Percentiles rank a stretch among this genome's conserved stretches.
phyloP scores from a whole-genome alignment of 2,329 filamentous ascomycete genomes.

The Trichophyton rubrum region DNA sequence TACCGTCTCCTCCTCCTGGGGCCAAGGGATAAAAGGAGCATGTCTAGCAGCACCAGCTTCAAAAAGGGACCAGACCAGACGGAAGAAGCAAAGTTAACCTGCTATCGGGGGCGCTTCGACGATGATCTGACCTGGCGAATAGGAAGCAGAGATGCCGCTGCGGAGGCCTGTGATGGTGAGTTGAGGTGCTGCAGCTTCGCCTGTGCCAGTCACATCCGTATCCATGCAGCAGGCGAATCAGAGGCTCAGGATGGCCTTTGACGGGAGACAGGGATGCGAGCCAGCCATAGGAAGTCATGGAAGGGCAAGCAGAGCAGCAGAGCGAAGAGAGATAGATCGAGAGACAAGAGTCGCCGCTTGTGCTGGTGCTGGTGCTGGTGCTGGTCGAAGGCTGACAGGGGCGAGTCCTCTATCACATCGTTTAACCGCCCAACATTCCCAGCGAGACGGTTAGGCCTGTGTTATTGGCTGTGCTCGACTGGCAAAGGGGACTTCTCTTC shows the following conservation, averaged over 20 bases:
- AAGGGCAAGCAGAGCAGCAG: too few species aligned
- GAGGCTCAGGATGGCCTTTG: background rate
- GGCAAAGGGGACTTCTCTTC: background rate
- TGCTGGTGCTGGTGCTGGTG: background rate
- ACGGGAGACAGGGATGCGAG: too few species aligned
- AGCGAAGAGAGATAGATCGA: background rate
- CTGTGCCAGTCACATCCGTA: background rate
- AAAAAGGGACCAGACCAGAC: background rate
- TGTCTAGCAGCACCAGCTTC: too few species aligned
- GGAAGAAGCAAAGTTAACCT: background rate
- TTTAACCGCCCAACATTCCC: constrained; percentile 4
- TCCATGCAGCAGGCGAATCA: background rate
- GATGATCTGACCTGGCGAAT: constrained; percentile 1
- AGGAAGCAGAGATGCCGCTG: background rate
- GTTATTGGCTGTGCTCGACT: background rate
- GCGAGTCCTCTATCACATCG: background rate
- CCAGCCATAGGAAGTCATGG: too few species aligned
- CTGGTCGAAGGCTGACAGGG: background rate
- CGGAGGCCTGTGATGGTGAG: background rate
- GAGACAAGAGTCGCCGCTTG: background rate
- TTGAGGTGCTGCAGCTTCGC: background rate
- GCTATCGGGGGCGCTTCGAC: background rate
- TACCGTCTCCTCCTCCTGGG: too few species aligned
- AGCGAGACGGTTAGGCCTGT: background rate
- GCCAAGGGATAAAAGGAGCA: too few species aligned